These are phyloP conservation scores for Yueomyces sp. DNA, from an alignment of 1,139 yeast genomes.

Conservation along the genomic window DNA sequence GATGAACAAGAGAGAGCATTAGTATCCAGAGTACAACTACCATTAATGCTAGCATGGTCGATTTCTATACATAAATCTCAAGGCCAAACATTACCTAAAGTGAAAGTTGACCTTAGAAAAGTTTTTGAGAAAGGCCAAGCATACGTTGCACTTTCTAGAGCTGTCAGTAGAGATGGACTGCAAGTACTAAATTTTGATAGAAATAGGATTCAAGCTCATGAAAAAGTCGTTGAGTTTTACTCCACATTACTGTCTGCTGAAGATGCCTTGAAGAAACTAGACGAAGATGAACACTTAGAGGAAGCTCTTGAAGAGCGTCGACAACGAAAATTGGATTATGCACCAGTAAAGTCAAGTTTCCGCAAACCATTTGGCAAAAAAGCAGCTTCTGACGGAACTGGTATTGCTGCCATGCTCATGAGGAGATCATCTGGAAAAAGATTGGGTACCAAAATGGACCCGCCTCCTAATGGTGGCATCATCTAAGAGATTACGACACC, in stretches of 20 bases:
- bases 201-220: conserved; percentile 46
- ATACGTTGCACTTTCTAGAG: conserved; percentile 84
- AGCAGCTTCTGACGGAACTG: too few relatives aligned
- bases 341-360: not conserved
- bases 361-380: too few relatives aligned
- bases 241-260: conserved; percentile 26
- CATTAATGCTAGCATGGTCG: conserved; percentile 89
- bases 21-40: conserved; percentile 57
- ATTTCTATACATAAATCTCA: conserved; percentile 91
- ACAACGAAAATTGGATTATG: not conserved
- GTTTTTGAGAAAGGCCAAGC: conserved; percentile 93
- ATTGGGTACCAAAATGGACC: too few relatives aligned
- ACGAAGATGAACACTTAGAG: not conserved
- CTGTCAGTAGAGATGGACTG: conserved; percentile 64
- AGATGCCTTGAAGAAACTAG: conserved; percentile 16
- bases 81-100: conserved; percentile 82
- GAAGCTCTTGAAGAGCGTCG: not conserved
- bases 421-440: too few relatives aligned
- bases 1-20: conserved; percentile 42
- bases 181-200: conserved; percentile 63
- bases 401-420: too few relatives aligned
- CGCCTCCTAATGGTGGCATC: too few relatives aligned
- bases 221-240: conserved; percentile 52
- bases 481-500: too few relatives aligned
- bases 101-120: conserved; percentile 61